phyloP scores from a whole-genome alignment of 495 filamentous ascomycete species.

The Platismatia glauca region DNA sequence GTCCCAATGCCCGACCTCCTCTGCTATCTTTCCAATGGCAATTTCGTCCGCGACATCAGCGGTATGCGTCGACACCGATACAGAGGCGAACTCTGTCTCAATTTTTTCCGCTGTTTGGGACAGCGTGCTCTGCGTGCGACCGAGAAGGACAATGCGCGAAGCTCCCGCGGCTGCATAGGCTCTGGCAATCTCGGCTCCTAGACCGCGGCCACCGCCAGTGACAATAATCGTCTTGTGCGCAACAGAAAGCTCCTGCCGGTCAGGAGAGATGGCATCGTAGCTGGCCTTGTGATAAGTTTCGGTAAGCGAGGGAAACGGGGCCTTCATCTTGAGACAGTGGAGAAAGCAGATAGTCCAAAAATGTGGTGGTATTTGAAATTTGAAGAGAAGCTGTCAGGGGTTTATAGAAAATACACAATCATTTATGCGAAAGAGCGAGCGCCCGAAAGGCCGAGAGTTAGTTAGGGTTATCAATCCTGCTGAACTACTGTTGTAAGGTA shows the following conservation, averaged over 20 bases:
- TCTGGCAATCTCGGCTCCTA: conserved; percentile 36
- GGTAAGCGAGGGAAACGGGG: neutral
- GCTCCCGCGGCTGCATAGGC: conserved; percentile 39
- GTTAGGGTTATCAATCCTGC: too few species aligned
- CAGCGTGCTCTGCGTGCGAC: conserved; percentile 25
- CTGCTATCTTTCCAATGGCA: conserved; percentile 16
- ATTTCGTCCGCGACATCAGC: conserved; percentile 21
- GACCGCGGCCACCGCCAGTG: conserved; percentile 37
- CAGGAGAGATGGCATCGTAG: conserved; percentile 38
- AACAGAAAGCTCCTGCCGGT: conserved; percentile 35
- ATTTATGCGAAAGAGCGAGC: neutral
- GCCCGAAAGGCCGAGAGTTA: too few species aligned
- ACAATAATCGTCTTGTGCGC: conserved; percentile 39
- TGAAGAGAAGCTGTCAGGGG: too few species aligned
- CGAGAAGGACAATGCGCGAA: conserved; percentile 31
- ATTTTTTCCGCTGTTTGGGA: conserved; percentile 9
- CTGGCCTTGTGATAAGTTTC: conserved; percentile 26
- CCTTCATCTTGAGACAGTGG: neutral
- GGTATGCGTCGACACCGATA: conserved; percentile 20
- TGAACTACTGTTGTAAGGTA: too few species aligned
- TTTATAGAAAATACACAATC: neutral
- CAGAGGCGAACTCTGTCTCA: conserved; percentile 12
- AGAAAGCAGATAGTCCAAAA: too few species aligned
- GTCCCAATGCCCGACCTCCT: conserved; percentile 25
- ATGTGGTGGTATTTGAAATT: neutral